phyloP scores from a whole-genome alignment of 371 early-diverging fungal species.

The Blakeslea trispora region DNA sequence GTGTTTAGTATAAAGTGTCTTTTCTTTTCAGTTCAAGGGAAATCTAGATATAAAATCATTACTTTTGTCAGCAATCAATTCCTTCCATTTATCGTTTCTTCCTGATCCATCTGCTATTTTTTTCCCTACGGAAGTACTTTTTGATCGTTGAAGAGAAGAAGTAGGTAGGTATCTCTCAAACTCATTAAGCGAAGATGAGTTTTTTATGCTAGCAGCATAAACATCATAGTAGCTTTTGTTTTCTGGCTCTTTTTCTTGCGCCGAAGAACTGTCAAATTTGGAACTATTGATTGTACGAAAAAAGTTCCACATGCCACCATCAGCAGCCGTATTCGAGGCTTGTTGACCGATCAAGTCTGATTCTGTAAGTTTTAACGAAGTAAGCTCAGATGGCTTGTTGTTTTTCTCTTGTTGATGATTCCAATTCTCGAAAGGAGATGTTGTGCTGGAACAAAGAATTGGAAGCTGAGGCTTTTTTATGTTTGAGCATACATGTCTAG shows the following conservation, averaged over 20 bases:
- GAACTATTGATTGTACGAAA: constrained; percentile 3
- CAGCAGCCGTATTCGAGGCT: background rate
- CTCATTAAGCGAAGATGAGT: constrained; percentile 5
- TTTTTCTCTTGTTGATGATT: background rate
- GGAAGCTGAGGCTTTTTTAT: constrained; percentile 10
- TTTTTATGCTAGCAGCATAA: constrained; percentile 38
- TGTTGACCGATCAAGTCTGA: constrained; percentile 17
- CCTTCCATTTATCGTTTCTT: constrained; percentile 53
- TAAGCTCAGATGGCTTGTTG: constrained; percentile 11
- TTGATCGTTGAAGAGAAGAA: background rate
- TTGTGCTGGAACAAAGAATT: constrained; percentile 15
- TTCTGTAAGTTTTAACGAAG: background rate
- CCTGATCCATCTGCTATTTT: constrained; percentile 45
- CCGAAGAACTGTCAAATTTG: background rate
- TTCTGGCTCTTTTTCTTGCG: background rate
- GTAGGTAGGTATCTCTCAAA: background rate
- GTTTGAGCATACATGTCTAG: constrained; percentile 57
- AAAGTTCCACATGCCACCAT: constrained; percentile 18
- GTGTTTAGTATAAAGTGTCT: background rate
- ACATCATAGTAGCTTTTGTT: constrained; percentile 32
- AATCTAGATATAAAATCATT: constrained; percentile 7
- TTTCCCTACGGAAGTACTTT: constrained; percentile 19
- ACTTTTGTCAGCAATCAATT: constrained; percentile 36
- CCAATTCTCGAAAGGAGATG: constrained; percentile 3
- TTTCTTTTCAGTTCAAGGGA: background rate